Evolutionary conservation across 108 stramenopile species (phyloP).

Genomic region (Pseudonitzschia pungens): DNA sequence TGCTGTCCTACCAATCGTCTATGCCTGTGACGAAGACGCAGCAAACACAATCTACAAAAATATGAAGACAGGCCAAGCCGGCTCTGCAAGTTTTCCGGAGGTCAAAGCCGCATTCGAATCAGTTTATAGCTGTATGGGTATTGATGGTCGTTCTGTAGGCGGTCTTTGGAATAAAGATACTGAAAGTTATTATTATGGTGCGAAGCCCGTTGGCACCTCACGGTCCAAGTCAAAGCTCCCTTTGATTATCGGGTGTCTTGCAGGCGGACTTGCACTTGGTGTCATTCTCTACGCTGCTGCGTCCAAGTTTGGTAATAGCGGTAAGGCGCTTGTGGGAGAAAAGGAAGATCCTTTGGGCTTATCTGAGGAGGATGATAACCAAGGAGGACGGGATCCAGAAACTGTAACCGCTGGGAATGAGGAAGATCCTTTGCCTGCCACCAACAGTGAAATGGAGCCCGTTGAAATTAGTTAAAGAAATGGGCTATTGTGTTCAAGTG

Average conservation of each 20-base stretch:
- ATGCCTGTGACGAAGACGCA: conserved; percentile 44
- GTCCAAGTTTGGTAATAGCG: background rate
- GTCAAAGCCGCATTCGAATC: conserved; percentile 74
- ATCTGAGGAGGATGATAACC: background rate
- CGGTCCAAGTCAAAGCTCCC: conserved; percentile 8
- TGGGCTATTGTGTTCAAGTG: too few species aligned
- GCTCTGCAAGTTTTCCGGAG: conserved; percentile 31
- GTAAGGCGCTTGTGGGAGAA: background rate
- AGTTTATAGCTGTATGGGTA: conserved; percentile 58
- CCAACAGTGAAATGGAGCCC: conserved; percentile 1
- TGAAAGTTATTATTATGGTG: conserved; percentile 24
- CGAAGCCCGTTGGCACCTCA: conserved; percentile 21
- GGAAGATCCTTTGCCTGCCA: conserved; percentile 4
- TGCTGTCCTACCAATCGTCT: conserved; percentile 62
- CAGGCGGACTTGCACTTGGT: conserved; percentile 26
- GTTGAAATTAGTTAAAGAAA: conserved; percentile 12
- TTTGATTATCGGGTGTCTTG: conserved; percentile 16
- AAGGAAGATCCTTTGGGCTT: background rate
- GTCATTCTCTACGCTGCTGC: conserved; percentile 17
- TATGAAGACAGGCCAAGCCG: conserved; percentile 40
- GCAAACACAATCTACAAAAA: conserved; percentile 70
- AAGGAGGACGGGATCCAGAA: background rate
- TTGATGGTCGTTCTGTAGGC: conserved; percentile 64
- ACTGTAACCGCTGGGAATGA: background rate
- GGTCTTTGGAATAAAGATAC: conserved; percentile 50